Conservation (phyloP, 1,139 yeast species). For the Yamadazyma epiphylla region DNA sequence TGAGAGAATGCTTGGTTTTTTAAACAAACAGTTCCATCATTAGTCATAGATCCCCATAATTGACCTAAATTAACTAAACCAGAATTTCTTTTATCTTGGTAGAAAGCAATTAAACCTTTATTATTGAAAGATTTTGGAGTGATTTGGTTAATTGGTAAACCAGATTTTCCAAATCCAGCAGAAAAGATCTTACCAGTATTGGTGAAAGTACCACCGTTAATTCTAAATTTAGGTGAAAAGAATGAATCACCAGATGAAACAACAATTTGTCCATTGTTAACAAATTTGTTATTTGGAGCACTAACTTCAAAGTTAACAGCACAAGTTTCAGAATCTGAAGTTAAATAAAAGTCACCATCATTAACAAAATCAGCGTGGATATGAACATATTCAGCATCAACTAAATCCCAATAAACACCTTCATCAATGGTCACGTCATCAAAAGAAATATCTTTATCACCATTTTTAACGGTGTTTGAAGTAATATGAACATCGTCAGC, state of each 20-base stretch:
- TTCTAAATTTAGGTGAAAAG: conserved; percentile 11
- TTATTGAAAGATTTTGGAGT: conserved; percentile 21
- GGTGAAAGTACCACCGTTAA: conserved; percentile 9
- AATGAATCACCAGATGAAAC: conserved; percentile 9
- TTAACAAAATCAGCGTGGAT: conserved; percentile 10
- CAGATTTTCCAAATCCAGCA: conserved; percentile 9
- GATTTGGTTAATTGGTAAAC: conserved; percentile 15
- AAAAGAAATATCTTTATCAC: conserved; percentile 5
- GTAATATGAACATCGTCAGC: conserved; percentile 7
- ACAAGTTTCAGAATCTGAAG: conserved; percentile 4
- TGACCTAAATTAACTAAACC: conserved; percentile 20
- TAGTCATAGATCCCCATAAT: conserved; percentile 10
- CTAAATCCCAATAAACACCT: conserved; percentile 9
- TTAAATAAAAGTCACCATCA: conserved; percentile 8
- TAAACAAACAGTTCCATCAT: conserved; percentile 20
- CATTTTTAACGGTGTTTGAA: conserved; percentile 5
- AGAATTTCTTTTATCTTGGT: conserved; percentile 19
- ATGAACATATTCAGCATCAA: conserved; percentile 8
- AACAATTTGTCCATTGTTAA: conserved; percentile 10
- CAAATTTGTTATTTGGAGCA: conserved; percentile 3
- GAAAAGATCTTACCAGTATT: conserved; percentile 13
- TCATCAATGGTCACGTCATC: conserved; percentile 9
- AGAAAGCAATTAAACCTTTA: conserved; percentile 22
- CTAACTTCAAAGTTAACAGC: conserved; percentile 8
- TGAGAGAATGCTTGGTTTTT: conserved; percentile 16